These are phyloP conservation scores for Nepenthes gracilis DNA, from an alignment of 148 eudicot genomes.

Conservation along the genomic window DNA sequence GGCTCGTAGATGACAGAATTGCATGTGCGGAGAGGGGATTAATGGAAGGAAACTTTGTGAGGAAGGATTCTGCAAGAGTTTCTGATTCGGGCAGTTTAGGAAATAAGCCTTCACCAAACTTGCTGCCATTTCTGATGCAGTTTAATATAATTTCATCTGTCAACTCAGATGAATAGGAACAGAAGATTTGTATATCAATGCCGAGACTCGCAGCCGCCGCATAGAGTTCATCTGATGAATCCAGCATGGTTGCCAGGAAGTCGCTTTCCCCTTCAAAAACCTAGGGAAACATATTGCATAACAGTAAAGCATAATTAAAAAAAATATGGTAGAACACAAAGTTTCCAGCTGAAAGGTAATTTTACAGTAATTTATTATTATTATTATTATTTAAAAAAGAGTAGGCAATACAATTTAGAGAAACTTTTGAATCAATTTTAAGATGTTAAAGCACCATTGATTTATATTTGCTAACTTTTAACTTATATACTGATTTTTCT, in stretches of 20 bases:
- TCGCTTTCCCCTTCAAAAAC: conserved; percentile 83
- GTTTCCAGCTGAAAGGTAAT: too few relatives aligned
- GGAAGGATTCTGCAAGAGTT: conserved; percentile 79
- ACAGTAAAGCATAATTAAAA: neutral
- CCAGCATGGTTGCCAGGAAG: conserved; percentile 60
- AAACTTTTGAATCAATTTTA: too few relatives aligned
- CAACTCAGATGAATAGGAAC: conserved; percentile 59
- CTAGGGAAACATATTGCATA: conserved; percentile 16
- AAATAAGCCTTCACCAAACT: conserved; percentile 30
- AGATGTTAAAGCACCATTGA: too few relatives aligned
- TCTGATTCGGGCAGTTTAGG: conserved; percentile 80
- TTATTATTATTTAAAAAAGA: too few relatives aligned
- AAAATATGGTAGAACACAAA: neutral
- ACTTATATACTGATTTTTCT: too few relatives aligned
- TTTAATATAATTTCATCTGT: conserved; percentile 76
- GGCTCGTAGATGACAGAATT: conserved; percentile 51
- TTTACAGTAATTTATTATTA: too few relatives aligned
- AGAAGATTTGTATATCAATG: conserved; percentile 67
- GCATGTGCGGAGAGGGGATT: conserved; percentile 96
- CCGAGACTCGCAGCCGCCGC: conserved; percentile 88
- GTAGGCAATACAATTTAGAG: too few relatives aligned
- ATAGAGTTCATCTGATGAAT: conserved; percentile 89
- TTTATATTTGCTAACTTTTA: too few relatives aligned
- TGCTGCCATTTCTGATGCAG: conserved; percentile 36
- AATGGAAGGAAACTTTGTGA: conserved; percentile 71